Evolutionary conservation across 352 stramenopile genomes (phyloP).

Genomic region (Halophytophthora polymorphica): DNA sequence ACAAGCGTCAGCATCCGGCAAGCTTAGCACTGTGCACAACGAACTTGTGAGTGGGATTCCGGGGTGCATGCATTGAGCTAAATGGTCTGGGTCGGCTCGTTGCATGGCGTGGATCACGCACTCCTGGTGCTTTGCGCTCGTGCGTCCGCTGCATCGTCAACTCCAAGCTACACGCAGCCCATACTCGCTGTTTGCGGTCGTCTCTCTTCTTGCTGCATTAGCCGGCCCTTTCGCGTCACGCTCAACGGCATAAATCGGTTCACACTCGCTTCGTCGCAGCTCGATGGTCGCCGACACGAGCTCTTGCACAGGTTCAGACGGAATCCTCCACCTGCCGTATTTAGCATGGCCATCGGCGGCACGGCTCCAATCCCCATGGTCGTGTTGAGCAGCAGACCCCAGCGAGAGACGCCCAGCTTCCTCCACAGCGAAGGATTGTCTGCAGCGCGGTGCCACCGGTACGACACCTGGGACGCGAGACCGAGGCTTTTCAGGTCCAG

Average conservation of each 20-base stretch:
- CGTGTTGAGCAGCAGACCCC: constrained; percentile 56
- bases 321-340: constrained; percentile 14
- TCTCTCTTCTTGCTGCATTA: constrained; percentile 7
- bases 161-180: constrained; percentile 8
- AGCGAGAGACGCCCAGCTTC: constrained; percentile 62
- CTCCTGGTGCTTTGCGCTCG: too few relatives aligned
- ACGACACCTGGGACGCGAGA: constrained; percentile 52
- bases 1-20: too few relatives aligned
- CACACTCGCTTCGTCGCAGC: constrained; percentile 27
- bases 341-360: constrained; percentile 33
- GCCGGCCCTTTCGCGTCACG: constrained; percentile 11
- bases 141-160: too few relatives aligned
- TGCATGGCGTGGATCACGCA: too few relatives aligned
- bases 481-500: constrained; percentile 66
- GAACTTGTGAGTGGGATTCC: too few relatives aligned
- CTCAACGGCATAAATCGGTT: constrained; percentile 8
- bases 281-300: constrained; percentile 19
- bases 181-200: constrained; percentile 19
- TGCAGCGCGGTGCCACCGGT: constrained; percentile 70
- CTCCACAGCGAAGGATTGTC: constrained; percentile 63
- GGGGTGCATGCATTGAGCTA: too few relatives aligned
- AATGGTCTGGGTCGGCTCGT: too few relatives aligned
- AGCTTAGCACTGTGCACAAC: too few relatives aligned
- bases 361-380: constrained; percentile 53
- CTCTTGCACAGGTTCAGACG: constrained; percentile 19